Conservation (phyloP, 2,329 filamentous ascomycete species). For the Ilyonectria robusta region DNA sequence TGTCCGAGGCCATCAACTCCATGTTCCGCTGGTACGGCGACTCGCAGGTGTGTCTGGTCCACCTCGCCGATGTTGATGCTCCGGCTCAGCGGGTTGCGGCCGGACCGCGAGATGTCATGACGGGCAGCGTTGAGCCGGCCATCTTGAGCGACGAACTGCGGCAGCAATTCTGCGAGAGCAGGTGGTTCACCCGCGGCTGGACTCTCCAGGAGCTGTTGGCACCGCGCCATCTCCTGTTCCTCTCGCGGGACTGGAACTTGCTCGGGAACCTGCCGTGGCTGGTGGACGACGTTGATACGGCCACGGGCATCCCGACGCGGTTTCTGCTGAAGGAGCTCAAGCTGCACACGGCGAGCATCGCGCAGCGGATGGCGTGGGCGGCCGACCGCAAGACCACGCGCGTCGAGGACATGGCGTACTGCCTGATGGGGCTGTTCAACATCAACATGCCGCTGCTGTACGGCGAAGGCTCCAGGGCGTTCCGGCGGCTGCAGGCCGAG, state of each 20-base stretch:
- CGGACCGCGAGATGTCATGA: not conserved
- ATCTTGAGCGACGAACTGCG: conserved; percentile 55
- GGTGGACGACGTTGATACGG: conserved; percentile 10
- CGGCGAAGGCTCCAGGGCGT: conserved; percentile 41
- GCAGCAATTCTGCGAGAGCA: conserved; percentile 22
- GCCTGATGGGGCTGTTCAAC: conserved; percentile 40
- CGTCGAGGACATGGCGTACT: conserved; percentile 41
- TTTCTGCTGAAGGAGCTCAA: conserved; percentile 20
- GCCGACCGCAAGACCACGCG: conserved; percentile 37
- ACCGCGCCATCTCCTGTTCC: conserved; percentile 28
- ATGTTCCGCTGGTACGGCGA: conserved; percentile 49
- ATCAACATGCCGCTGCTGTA: conserved; percentile 44
- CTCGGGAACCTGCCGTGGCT: conserved; percentile 29
- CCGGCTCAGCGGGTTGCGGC: not conserved
- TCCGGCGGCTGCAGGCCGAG: conserved; percentile 45
- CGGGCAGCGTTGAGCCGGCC: not conserved
- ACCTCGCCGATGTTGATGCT: conserved; percentile 35
- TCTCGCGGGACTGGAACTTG: conserved; percentile 30
- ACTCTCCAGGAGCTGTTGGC: conserved; percentile 41
- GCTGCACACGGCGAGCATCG: conserved; percentile 23
- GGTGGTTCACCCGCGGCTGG: conserved; percentile 41
- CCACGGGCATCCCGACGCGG: conserved; percentile 32
- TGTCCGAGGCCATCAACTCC: conserved; percentile 43
- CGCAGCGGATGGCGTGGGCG: conserved; percentile 43
- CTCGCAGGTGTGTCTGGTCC: conserved; percentile 30